Evolutionary conservation across 139 green algal species (phyloP), one percentile per base, ranked within the genome.

Genomic region (Chloropicon primus): DNA sequence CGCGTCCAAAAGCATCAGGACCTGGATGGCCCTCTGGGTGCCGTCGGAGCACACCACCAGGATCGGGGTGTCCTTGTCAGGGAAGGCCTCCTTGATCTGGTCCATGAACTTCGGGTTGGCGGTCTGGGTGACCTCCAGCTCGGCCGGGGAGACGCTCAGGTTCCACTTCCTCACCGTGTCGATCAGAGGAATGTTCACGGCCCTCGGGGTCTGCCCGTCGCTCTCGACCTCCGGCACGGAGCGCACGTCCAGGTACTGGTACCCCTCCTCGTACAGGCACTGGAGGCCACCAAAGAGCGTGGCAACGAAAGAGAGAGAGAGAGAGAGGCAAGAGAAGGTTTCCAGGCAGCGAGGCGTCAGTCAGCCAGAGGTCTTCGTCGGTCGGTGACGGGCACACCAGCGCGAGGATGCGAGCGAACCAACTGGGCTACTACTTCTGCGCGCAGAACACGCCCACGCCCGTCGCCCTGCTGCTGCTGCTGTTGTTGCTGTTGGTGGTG

Each of bases 31-130:
- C 84, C 93, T 93, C n/a, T 80, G 53, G 26, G 54, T 79, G 53
- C 91, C 91, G 80, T 96, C 84, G 78, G 85, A 91, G 87, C 90
- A 94, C 25, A 28, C 88, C 0, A 96, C 77, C 24, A 95, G 75
- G 24, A 95, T 79, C 79, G 86, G 86, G n/a, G 81, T 76, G 23
- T 92, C 78, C 84, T 89, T 80, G 26, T 84, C 76, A 22, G 80
- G 80, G 27, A 84, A 82, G 1, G 21, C 78, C 71, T 74, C 5
- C 24, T 84, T 53, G 2, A 84, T 28, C 26, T 78, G 1, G 1
- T 74, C 25, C 22, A 82, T 73, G 80, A 84, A 84, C 21, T 73
- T 73, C 22, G 23, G 53, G 76, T 84, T 84, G 28, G 24, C 22
- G 23, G 23, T 53, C 78, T 84, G 80, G 27, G 74, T 74, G 24